phyloP scores from a whole-genome alignment of 352 stramenopile species.

The Phytophthora quininea region DNA sequence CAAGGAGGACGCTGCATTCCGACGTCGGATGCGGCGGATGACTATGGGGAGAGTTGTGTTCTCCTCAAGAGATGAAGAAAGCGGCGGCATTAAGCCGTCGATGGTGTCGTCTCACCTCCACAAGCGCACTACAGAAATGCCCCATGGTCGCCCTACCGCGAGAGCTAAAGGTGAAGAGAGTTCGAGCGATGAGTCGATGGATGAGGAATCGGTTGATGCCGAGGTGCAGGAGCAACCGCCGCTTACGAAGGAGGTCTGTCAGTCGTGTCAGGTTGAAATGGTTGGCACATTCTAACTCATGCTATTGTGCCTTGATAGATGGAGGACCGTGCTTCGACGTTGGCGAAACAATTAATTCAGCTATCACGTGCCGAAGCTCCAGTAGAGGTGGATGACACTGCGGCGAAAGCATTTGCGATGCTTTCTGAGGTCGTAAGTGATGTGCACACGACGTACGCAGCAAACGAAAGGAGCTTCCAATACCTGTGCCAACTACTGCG shows the following conservation, averaged over 20 bases:
- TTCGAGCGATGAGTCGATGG: conserved; percentile 6
- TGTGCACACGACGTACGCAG: conserved; percentile 55
- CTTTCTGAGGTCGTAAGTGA: conserved; percentile 71
- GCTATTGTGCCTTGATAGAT: conserved; percentile 33
- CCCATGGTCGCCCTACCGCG: conserved; percentile 3
- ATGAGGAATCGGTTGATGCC: not conserved
- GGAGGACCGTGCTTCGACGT: conserved; percentile 42
- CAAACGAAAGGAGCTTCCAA: conserved; percentile 60
- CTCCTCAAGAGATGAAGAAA: conserved; percentile 11
- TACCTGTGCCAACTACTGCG: conserved; percentile 52
- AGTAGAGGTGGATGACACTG: conserved; percentile 32
- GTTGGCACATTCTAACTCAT: not conserved
- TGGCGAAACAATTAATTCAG: conserved; percentile 56
- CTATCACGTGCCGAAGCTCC: conserved; percentile 42
- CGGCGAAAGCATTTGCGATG: conserved; percentile 35
- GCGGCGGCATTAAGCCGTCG: not conserved
- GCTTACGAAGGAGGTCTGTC: conserved; percentile 38
- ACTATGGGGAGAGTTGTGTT: conserved; percentile 35
- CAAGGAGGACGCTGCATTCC: conserved; percentile 28
- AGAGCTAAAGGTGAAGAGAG: conserved; percentile 5
- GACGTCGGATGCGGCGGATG: conserved; percentile 35
- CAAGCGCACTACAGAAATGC: conserved; percentile 21
- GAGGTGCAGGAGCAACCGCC: conserved; percentile 23
- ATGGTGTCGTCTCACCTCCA: not conserved
- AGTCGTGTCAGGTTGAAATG: not conserved